phyloP scores from a whole-genome alignment of 352 stramenopile species.

The Phytophthora idaei region DNA sequence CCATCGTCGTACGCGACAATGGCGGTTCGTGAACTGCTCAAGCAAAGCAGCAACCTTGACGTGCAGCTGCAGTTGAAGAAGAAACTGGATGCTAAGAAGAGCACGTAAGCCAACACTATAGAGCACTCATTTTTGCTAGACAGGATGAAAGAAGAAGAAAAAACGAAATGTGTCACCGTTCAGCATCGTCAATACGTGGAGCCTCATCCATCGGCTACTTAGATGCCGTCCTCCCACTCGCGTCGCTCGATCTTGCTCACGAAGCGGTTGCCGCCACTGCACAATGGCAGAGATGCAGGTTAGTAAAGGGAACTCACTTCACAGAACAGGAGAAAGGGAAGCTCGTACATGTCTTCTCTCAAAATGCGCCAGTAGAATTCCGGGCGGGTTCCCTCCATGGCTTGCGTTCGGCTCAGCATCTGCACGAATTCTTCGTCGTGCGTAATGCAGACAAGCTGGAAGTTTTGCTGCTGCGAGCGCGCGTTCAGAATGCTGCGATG shows the following conservation, averaged over 20 bases:
- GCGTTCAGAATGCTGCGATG: conserved; percentile 93
- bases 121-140: conserved; percentile 1
- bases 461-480: conserved; percentile 96
- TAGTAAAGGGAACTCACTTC: background rate
- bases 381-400: conserved; percentile 71
- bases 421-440: conserved; percentile 98
- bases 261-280: conserved; percentile 79
- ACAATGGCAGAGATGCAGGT: conserved; percentile 1
- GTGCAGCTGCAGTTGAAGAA: conserved; percentile 67
- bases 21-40: conserved; percentile 95
- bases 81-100: conserved; percentile 31
- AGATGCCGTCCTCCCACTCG: conserved; percentile 66
- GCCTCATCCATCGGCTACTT: background rate
- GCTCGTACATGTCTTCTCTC: conserved; percentile 81
- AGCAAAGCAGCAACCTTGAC: conserved; percentile 88
- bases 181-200: background rate
- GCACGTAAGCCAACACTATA: conserved; percentile 10
- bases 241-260: conserved; percentile 84
- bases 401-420: conserved; percentile 84
- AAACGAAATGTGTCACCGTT: background rate
- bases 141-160: conserved; percentile 15
- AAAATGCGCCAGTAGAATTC: conserved; percentile 88
- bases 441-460: conserved; percentile 99
- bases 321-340: background rate
- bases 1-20: conserved; percentile 96